Evolutionary conservation across 1,284 basidiomycete genomes (phyloP).

Genomic region (Fereydounia khargensis): DNA sequence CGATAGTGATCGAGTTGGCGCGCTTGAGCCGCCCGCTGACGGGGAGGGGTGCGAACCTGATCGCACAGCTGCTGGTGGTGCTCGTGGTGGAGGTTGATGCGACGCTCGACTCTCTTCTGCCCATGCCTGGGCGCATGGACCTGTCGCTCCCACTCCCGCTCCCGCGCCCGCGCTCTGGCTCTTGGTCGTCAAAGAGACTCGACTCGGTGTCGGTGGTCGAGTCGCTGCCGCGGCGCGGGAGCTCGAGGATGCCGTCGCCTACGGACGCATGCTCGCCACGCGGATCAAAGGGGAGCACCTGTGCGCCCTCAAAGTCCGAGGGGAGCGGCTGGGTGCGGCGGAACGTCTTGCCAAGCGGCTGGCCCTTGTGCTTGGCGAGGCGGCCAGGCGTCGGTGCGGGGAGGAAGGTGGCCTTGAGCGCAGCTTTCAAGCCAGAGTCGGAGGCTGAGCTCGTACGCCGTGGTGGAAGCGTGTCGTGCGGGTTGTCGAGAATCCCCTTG

Average conservation of each 20-base stretch:
- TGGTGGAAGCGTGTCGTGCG: slow-evolving; percentile 27
- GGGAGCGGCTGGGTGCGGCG: slow-evolving; percentile 24
- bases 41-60: slow-evolving; percentile 48
- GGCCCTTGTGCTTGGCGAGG: slow-evolving; percentile 33
- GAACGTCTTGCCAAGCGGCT: slow-evolving; percentile 40
- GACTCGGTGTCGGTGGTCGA: no score
- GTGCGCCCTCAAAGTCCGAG: slow-evolving; percentile 28
- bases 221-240: background rate
- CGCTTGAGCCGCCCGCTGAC: slow-evolving; percentile 40
- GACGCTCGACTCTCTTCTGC: no score
- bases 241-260: slow-evolving; percentile 32
- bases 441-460: slow-evolving; percentile 7
- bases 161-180: no score
- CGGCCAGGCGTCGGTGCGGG: slow-evolving; percentile 34
- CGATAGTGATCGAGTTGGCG: slow-evolving; percentile 53
- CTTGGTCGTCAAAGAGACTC: no score
- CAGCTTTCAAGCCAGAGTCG: slow-evolving; percentile 20
- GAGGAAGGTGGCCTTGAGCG: slow-evolving; percentile 41
- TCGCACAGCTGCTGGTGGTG: slow-evolving; percentile 27
- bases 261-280: slow-evolving; percentile 28
- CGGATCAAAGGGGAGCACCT: slow-evolving; percentile 42
- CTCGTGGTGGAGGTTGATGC: slow-evolving; percentile 11
- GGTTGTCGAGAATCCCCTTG: slow-evolving; percentile 38
- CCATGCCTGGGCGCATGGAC: background rate
- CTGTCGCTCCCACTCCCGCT: background rate